Conservation (phyloP, 768 basidiomycete genomes). For the Leccinum disarticulatum region DNA sequence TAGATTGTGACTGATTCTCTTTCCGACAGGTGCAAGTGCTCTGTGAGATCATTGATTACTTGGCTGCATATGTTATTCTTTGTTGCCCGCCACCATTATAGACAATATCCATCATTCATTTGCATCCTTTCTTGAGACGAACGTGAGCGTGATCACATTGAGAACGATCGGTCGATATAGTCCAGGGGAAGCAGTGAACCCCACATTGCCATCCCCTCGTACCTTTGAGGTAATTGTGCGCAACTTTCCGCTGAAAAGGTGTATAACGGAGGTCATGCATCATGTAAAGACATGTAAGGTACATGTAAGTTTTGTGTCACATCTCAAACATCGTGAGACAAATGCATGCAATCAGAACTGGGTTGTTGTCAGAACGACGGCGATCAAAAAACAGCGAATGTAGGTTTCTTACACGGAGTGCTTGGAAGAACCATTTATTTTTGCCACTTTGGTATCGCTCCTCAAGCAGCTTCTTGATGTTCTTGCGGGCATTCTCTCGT, state of each 20-base stretch:
- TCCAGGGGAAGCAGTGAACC: neutral
- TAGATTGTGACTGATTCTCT: neutral
- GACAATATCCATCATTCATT: slow-evolving; percentile 24
- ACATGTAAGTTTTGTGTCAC: slow-evolving; percentile 39
- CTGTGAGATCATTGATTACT: slow-evolving; percentile 33
- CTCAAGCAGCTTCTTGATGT: slow-evolving; percentile 94
- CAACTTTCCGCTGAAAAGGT: neutral
- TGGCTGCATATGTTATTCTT: slow-evolving; percentile 13
- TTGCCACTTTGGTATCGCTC: slow-evolving; percentile 91
- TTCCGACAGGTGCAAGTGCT: slow-evolving; percentile 46
- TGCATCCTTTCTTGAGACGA: neutral
- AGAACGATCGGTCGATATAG: neutral
- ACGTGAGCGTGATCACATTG: neutral
- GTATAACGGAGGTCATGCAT: slow-evolving; percentile 26
- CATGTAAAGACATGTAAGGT: slow-evolving; percentile 33
- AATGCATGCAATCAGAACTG: slow-evolving; percentile 37
- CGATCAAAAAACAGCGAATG: neutral
- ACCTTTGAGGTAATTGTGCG: neutral
- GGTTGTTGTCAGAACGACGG: neutral
- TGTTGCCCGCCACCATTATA: slow-evolving; percentile 17
- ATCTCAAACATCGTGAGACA: slow-evolving; percentile 16
- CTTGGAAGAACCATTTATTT: slow-evolving; percentile 97
- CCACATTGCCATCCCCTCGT: neutral
- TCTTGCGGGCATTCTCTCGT: slow-evolving; percentile 93
- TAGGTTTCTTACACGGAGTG: slow-evolving; percentile 63